Evolutionary conservation across 2,329 filamentous ascomycete species (phyloP).

Genomic region (Helotiales sp.): DNA sequence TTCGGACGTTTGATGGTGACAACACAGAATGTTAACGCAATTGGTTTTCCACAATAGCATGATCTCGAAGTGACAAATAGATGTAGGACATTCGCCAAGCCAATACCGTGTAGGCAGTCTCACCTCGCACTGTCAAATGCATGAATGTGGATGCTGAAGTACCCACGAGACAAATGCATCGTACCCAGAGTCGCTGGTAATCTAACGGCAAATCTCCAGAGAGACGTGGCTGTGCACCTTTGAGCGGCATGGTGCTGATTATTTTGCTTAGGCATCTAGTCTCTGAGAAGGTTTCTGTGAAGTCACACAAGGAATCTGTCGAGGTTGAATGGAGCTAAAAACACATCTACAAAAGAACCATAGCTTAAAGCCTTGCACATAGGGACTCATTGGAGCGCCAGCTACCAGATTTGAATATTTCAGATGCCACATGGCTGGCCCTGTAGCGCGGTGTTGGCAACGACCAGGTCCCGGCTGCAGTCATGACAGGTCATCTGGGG

Average conservation of each 20-base stretch:
- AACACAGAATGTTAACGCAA: background rate
- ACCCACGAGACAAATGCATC: background rate
- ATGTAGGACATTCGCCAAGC: background rate
- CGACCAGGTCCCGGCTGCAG: background rate
- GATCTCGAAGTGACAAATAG: background rate
- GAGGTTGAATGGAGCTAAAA: background rate
- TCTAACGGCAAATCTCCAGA: background rate
- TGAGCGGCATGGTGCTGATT: background rate
- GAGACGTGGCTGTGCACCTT: background rate
- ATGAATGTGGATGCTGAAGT: background rate
- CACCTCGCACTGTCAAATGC: background rate
- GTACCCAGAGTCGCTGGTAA: background rate
- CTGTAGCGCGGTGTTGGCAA: background rate
- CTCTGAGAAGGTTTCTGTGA: background rate
- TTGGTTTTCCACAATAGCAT: background rate
- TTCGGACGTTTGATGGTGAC: background rate
- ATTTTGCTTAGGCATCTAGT: slow-evolving; percentile 1
- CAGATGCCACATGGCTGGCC: background rate
- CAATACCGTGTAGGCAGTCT: background rate
- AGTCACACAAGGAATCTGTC: background rate
- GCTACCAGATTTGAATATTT: background rate
- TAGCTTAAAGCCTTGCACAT: background rate
- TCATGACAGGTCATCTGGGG: background rate
- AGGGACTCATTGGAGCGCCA: background rate
- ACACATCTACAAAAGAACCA: background rate